Evolutionary conservation across 805 yeast species (phyloP).

Genomic region (Isabelozyma pseudorhagii): DNA sequence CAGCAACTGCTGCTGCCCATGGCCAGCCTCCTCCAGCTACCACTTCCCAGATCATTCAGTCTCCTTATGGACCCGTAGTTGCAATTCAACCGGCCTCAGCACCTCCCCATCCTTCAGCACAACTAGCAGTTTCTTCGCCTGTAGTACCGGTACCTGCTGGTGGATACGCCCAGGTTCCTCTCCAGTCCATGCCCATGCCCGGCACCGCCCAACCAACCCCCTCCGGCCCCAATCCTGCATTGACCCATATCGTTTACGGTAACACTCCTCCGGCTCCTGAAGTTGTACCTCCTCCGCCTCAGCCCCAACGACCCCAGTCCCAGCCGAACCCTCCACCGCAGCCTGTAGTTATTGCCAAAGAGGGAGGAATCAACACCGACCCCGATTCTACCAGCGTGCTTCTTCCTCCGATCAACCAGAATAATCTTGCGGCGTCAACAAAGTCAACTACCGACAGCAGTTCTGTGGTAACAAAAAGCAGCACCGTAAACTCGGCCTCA

Average conservation of each 20-base stretch:
- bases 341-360: too few relatives aligned
- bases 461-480: neutral
- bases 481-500: neutral
- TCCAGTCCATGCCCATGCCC: neutral
- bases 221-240: neutral
- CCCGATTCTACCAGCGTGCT: neutral
- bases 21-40: neutral
- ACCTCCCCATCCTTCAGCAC: neutral
- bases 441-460: neutral
- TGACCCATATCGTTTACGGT: neutral
- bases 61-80: slow-evolving; percentile 26
- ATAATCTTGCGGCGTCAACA: neutral
- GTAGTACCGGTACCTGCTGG: neutral
- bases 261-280: neutral
- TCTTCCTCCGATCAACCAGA: neutral
- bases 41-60: slow-evolving; percentile 12
- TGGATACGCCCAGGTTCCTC: neutral
- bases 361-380: neutral
- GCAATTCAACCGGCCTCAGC: slow-evolving; percentile 16
- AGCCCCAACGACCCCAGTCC: neutral
- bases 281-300: neutral
- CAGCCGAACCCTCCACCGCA: neutral
- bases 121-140: neutral
- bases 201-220: neutral
- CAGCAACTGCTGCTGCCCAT: neutral